Percentiles rank a stretch among this genome's conserved stretches.
phyloP scores from a whole-genome alignment of 192 early-diverging fungal species.

The Oehlia diaphana region DNA sequence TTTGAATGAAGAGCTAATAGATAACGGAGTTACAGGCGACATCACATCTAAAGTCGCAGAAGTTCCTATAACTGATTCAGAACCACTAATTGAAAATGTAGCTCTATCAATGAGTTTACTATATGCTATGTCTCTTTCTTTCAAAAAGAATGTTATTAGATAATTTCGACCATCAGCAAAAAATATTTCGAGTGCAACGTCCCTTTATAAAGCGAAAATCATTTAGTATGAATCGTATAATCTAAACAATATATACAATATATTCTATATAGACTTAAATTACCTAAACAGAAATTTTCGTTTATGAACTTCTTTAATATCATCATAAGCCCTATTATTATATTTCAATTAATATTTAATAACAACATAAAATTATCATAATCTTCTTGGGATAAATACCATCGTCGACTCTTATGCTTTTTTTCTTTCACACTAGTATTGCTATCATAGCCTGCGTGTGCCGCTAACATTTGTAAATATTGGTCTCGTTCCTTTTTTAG shows the following conservation, averaged over 20 bases:
- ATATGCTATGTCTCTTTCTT: slow-evolving; percentile 68
- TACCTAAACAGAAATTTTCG: slow-evolving; percentile 58
- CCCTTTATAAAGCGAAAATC: slow-evolving; percentile 40
- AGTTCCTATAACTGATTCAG: slow-evolving; percentile 51
- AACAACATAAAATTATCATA: not conserved
- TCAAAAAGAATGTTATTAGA: slow-evolving; percentile 67
- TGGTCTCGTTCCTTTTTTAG: slow-evolving; percentile 52
- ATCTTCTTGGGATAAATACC: slow-evolving; percentile 1
- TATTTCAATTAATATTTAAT: not conserved
- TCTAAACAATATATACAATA: not conserved
- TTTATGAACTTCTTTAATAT: slow-evolving; percentile 67
- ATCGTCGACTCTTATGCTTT: slow-evolving; percentile 28
- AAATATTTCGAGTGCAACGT: slow-evolving; percentile 79
- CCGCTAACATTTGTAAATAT: slow-evolving; percentile 55
- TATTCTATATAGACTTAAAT: not conserved
- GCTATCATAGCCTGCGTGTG: slow-evolving; percentile 45
- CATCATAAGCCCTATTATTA: slow-evolving; percentile 47
- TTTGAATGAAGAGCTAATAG: slow-evolving; percentile 37
- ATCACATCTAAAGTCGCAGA: slow-evolving; percentile 32
- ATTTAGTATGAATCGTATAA: not conserved
- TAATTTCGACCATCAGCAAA: slow-evolving; percentile 74
- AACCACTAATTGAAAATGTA: slow-evolving; percentile 45
- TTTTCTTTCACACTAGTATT: slow-evolving; percentile 9
- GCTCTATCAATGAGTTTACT: slow-evolving; percentile 57
- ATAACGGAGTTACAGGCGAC: slow-evolving; percentile 39